Evolutionary conservation across 2,329 filamentous ascomycete genomes (phyloP), one percentile per base, ranked within the genome.

Genomic region (Rhynchosporium graminicola): DNA sequence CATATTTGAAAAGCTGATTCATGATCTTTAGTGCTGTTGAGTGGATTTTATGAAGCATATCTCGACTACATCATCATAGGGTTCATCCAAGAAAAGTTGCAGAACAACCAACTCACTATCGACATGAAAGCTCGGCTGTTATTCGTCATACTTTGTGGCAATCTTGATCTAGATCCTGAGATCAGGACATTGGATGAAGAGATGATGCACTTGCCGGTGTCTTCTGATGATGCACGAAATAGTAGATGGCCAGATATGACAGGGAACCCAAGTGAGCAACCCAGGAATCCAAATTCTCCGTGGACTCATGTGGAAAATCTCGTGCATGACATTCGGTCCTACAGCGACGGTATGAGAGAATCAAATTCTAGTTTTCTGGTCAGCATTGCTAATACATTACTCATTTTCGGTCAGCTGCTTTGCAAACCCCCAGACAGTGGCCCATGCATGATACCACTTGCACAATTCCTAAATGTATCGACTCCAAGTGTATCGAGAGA

Each of bases 91-190:
- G 58, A 66, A 12, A 67, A 64, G 20, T 47, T 42, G 8, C 38
- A 57, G 0, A 65, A 64, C 20, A 26, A 10, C 9, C 40, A 48
- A 3, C 42, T 68, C 13, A 68, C 67, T 10, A 29, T 64, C n/a
- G 65, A 68, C 48, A 66, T 66, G 64, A 60, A 59, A 46, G 63
- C 62, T 46, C 43, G 63, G 28, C 61, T 70, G 13, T 58, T 70
- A 1, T 66, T 68, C 38, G 54, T 68, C 5, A 47, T 70, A 28
- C 60, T 70, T 5, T 61, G 65, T 36, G 68, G 68, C n/a, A 70
- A 70, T 57, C 55, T 70, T 1, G 67, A 69, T 57, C 58, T 67
- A 1, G 60, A 68, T 26, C 62, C 64, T 10, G 63, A 63, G 1
- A 28, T 36, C 1, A 57, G 29, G 5, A 47, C 43, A 38, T 50